phyloP scores from a whole-genome alignment of 2,329 filamentous ascomycete genomes.

The Ascosphaera aggregata region DNA sequence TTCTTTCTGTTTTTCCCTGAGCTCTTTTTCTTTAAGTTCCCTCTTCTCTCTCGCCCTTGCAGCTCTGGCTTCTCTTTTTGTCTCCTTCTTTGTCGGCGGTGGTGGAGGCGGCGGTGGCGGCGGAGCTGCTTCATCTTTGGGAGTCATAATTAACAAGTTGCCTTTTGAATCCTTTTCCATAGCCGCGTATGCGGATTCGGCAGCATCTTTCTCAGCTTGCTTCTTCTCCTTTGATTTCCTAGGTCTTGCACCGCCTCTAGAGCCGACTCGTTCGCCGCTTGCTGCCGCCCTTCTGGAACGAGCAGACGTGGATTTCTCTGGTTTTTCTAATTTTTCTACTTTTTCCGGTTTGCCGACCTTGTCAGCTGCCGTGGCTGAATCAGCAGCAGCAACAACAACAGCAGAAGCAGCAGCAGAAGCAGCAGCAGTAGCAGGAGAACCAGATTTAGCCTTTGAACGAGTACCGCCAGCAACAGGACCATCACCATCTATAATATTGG shows the following conservation, averaged over 20 bases:
- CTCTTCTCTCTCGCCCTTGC: slow-evolving; percentile 16
- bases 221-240: slow-evolving; percentile 72
- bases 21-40: neutral
- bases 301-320: no score
- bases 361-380: neutral
- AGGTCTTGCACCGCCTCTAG: slow-evolving; percentile 29
- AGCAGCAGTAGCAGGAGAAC: neutral
- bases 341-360: neutral
- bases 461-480: neutral
- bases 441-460: neutral
- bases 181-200: slow-evolving; percentile 70
- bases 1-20: neutral
- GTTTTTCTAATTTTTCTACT: neutral
- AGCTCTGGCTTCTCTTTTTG: slow-evolving; percentile 21
- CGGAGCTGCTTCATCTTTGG: slow-evolving; percentile 28
- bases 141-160: slow-evolving; percentile 25
- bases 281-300: neutral
- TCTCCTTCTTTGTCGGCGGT: slow-evolving; percentile 17
- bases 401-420: neutral
- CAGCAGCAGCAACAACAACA: no score
- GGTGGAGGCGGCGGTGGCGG: neutral
- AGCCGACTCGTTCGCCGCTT: neutral
- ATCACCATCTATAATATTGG: neutral
- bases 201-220: slow-evolving; percentile 47
- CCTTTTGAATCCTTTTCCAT: slow-evolving; percentile 16